Percentiles rank a stretch among this genome's conserved stretches.
Conservation (phyloP, 148 eudicot genomes). For the Amaranthus hypochondriacus region DNA sequence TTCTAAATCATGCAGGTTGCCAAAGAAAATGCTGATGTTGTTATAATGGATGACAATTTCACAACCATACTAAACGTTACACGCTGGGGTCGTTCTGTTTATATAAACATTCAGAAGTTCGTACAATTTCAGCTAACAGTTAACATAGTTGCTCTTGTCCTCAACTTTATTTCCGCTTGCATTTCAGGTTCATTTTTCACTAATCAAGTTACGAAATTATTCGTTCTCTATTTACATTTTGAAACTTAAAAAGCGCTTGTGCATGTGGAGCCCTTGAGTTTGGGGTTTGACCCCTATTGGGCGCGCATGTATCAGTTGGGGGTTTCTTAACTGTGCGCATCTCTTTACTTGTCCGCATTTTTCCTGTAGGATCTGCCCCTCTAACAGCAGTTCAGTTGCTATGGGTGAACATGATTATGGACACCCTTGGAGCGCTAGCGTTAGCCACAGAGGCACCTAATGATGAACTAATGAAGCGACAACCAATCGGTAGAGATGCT, state of each 20-base stretch:
- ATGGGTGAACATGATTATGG: constrained; percentile 98
- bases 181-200: constrained; percentile 41
- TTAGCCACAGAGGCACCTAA: constrained; percentile 87
- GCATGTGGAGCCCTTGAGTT: no score
- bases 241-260: no score
- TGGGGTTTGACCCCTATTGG: no score
- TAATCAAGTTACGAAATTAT: no score
- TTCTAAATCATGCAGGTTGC: constrained; percentile 54
- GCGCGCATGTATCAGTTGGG: no score
- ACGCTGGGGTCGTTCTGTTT: constrained; percentile 91
- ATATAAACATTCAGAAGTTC: constrained; percentile 89
- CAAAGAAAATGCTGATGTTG: constrained; percentile 81
- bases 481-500: constrained; percentile 57
- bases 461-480: constrained; percentile 74
- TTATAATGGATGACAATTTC: constrained; percentile 88
- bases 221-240: no score
- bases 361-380: constrained; percentile 73
- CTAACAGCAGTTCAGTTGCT: constrained; percentile 87
- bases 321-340: no score
- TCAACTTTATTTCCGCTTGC: constrained; percentile 86
- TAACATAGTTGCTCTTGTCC: constrained; percentile 76
- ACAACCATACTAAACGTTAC: constrained; percentile 77
- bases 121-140: constrained; percentile 95
- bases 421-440: constrained; percentile 89
- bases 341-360: no score